Evolutionary conservation across 2,329 filamentous ascomycete species (phyloP), one percentile per base, ranked within the genome.

Genomic region (Penicillium sp.): DNA sequence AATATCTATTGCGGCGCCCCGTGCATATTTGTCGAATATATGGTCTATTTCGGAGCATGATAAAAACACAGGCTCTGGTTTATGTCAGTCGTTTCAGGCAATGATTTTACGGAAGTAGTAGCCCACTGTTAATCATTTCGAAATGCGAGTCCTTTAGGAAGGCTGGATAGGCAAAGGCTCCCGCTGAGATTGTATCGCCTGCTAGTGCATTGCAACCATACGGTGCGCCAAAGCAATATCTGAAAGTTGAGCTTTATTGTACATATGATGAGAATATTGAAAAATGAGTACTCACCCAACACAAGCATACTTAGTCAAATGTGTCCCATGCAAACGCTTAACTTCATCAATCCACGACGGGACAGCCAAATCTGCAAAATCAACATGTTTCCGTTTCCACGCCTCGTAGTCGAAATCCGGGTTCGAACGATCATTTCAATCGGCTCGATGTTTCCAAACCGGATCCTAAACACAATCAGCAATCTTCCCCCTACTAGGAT

Each of bases 111-210:
- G n/a, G n/a, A n/a, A 26, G 27, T 9, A n/a, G 8, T 1, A 27
- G 36, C 44, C 3, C 4, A 51, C 48, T 39, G 24, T 73, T 69
- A 3, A 77, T 39, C 3, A 70, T 64, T 10, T 54, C 52, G 49
- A 80, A 78, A 49, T 80, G 75, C 21, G 69, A 63, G 44, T 81
- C 77, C 39, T 77, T 79, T 36, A 82, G 56, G 52, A 78, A 76
- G 0, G 79, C 74, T 1, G 80, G 80, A 54, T 82, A 79, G 0
- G 77, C 79, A 61, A 82, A 78, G 0, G 78, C 79, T 1, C 79
- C 79, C 1, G 68, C 79, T 1, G 65, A 61, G 5, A 75, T 70
- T 0, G 54, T 62, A 12, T 69, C 67, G 4, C 55, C 58, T 0
- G 75, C 71, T 2, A 80, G 64, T 53, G 75, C 61, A 33, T 75